Percentiles rank a stretch among this genome's conserved stretches.
Evolutionary conservation across 2,329 filamentous ascomycete genomes (phyloP).

Genomic region (Cadophora luteo-olivacea): DNA sequence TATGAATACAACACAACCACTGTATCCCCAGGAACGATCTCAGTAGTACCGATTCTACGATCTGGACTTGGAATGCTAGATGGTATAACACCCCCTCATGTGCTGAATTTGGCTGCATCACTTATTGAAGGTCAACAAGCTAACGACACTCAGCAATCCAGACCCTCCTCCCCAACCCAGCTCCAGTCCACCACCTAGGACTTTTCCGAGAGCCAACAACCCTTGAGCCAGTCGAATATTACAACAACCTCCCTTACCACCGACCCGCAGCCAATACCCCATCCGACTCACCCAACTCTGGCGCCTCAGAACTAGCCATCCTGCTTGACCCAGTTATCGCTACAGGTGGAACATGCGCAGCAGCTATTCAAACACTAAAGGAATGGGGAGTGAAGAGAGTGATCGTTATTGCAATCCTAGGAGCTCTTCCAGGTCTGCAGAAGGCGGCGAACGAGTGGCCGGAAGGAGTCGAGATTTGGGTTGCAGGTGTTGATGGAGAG

Average conservation of each 20-base stretch:
- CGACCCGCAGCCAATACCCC: conserved; percentile 50
- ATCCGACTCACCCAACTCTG: conserved; percentile 48
- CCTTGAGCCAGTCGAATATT: conserved; percentile 92
- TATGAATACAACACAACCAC: conserved; percentile 73
- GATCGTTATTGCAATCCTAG: conserved; percentile 77
- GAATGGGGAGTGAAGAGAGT: conserved; percentile 93
- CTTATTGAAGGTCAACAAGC: background rate
- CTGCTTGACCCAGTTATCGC: conserved; percentile 93
- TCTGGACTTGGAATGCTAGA: conserved; percentile 93
- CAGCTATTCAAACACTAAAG: conserved; percentile 85
- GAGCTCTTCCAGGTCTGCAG: conserved; percentile 71
- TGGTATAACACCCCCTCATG: conserved; percentile 53
- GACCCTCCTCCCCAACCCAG: conserved; percentile 78
- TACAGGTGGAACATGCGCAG: conserved; percentile 87
- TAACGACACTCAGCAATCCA: conserved; percentile 67
- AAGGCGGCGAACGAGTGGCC: conserved; percentile 80
- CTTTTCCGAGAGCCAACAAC: conserved; percentile 91
- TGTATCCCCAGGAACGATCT: conserved; percentile 68
- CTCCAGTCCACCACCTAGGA: conserved; percentile 90
- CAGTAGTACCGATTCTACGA: conserved; percentile 89
- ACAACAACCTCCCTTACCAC: conserved; percentile 93
- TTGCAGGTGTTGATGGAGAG: conserved; percentile 78
- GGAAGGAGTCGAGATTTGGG: conserved; percentile 79
- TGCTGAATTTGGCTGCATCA: background rate
- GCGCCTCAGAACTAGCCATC: conserved; percentile 70